phyloP scores from a whole-genome alignment of 108 stramenopile species.

The Seminavis robusta region DNA sequence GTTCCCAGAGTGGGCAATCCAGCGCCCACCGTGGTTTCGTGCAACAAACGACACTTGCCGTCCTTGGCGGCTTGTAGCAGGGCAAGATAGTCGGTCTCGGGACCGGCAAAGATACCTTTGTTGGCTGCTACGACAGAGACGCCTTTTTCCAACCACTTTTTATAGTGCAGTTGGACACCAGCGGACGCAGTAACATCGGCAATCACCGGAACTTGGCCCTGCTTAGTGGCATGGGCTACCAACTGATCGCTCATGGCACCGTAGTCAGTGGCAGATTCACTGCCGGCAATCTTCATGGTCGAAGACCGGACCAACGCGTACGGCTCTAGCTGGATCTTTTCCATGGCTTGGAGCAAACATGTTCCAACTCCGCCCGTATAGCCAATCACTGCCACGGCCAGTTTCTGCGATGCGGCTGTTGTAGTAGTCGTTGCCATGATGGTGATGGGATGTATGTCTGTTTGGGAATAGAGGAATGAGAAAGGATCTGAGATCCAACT shows the following conservation, averaged over 20 bases:
- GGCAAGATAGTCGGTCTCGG: slow-evolving; percentile 27
- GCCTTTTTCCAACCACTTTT: slow-evolving; percentile 23
- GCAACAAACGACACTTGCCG: slow-evolving; percentile 16
- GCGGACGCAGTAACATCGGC: slow-evolving; percentile 39
- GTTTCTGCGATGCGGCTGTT: slow-evolving; percentile 9
- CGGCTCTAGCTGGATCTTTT: slow-evolving; percentile 29
- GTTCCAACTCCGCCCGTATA: slow-evolving; percentile 46
- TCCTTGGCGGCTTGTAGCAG: slow-evolving; percentile 12
- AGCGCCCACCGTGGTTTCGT: slow-evolving; percentile 55
- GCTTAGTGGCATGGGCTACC: slow-evolving; percentile 5
- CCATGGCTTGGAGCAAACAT: slow-evolving; percentile 38
- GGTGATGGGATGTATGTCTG: too few species aligned
- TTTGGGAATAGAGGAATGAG: too few species aligned
- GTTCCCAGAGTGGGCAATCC: slow-evolving; percentile 50
- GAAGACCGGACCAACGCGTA: slow-evolving; percentile 38
- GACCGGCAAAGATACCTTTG: slow-evolving; percentile 42
- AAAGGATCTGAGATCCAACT: too few species aligned
- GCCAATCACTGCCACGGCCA: slow-evolving; percentile 37
- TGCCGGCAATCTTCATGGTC: slow-evolving; percentile 30
- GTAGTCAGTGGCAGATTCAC: slow-evolving; percentile 26
- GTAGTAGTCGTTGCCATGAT: slow-evolving; percentile 5
- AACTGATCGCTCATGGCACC: slow-evolving; percentile 14
- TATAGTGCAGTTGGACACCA: slow-evolving; percentile 22
- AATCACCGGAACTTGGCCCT: slow-evolving; percentile 27
- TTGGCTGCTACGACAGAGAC: slow-evolving; percentile 39